Conservation (phyloP, 2,329 filamentous ascomycete species). For the Trichoderma semiorbis region DNA sequence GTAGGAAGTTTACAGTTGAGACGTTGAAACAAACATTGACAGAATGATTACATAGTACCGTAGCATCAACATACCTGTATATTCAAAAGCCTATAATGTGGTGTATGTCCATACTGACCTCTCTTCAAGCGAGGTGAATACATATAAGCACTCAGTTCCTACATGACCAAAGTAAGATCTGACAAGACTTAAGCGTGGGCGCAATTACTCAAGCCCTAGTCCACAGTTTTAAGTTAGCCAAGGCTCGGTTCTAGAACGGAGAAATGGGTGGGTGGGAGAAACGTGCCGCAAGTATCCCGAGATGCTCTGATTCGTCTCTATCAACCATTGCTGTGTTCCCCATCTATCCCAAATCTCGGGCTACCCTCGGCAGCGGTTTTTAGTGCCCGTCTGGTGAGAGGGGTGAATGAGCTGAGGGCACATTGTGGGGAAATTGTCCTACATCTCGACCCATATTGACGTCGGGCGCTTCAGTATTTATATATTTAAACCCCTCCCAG, state of each 20-base stretch:
- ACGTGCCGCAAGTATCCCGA: neutral
- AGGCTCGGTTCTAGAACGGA: neutral
- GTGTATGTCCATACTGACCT: neutral
- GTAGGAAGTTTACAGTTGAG: neutral
- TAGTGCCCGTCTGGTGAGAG: neutral
- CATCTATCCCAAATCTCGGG: neutral
- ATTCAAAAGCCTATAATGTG: neutral
- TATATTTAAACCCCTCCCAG: neutral
- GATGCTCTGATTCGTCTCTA: neutral
- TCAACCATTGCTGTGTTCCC: neutral
- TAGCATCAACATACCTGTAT: neutral
- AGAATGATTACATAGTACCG: neutral
- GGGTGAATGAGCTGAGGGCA: neutral
- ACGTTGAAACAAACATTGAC: neutral
- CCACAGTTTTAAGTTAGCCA: neutral
- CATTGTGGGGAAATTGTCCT: neutral
- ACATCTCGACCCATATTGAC: neutral
- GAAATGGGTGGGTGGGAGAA: neutral
- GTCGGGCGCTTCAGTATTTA: neutral
- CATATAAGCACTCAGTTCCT: neutral
- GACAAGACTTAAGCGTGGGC: neutral
- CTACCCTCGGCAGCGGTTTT: neutral
- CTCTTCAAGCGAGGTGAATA: neutral
- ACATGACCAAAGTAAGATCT: neutral
- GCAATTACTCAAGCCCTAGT: neutral